These are phyloP conservation scores for Rubus idaeus DNA, from an alignment of 306 rosid species.

Conservation along the genomic window DNA sequence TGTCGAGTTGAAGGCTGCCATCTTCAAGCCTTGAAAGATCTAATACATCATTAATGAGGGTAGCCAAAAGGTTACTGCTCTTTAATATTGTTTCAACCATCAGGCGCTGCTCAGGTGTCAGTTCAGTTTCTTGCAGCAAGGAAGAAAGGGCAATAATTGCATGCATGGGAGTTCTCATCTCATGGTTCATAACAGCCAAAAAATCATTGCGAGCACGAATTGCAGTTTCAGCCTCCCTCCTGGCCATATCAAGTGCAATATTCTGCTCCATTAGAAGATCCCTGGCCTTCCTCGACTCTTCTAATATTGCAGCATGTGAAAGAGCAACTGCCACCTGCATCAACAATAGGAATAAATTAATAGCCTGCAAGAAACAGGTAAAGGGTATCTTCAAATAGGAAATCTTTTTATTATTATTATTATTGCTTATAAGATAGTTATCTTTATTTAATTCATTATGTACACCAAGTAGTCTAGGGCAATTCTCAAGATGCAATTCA, in stretches of 20 bases:
- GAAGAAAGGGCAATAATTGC: slow-evolving; percentile 97
- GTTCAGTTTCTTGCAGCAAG: slow-evolving; percentile 85
- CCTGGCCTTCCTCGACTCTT: slow-evolving; percentile 98
- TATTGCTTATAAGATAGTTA: neutral
- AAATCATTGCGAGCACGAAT: slow-evolving; percentile 98
- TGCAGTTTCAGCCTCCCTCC: slow-evolving; percentile 99
- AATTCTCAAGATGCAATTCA: too few species aligned
- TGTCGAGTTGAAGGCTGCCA: slow-evolving; percentile 91
- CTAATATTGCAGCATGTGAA: slow-evolving; percentile 97
- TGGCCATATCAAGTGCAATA: slow-evolving; percentile 89
- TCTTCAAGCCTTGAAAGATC: slow-evolving; percentile 98
- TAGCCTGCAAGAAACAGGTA: neutral
- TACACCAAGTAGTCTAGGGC: neutral
- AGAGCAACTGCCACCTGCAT: slow-evolving; percentile 97
- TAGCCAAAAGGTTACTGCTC: slow-evolving; percentile 91
- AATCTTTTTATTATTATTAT: neutral
- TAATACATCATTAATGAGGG: slow-evolving; percentile 87
- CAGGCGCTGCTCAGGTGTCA: slow-evolving; percentile 91
- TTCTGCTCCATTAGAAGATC: slow-evolving; percentile 94
- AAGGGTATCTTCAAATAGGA: neutral
- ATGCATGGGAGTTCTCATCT: slow-evolving; percentile 99
- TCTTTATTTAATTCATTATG: neutral
- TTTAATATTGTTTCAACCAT: slow-evolving; percentile 91
- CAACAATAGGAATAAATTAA: neutral
- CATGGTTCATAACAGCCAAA: slow-evolving; percentile 97